Evolutionary conservation across 176 grass and related monocot genomes (phyloP).

Genomic region (Dactylis glomerata): DNA sequence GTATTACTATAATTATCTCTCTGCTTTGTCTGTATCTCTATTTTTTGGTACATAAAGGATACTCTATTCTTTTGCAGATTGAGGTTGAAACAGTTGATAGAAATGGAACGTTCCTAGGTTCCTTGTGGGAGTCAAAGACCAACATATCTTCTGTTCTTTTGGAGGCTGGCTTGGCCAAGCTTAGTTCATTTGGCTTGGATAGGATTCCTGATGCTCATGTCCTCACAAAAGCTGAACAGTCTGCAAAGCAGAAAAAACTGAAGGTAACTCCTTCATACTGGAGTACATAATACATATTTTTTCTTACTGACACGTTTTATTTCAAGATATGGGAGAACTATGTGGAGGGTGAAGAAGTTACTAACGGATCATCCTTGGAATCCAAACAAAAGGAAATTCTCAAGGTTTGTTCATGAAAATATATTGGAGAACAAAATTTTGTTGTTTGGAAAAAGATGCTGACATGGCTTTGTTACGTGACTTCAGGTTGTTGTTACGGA

Average conservation of each 20-base stretch:
- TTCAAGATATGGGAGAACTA: slow-evolving; percentile 95
- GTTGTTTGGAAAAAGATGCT: slow-evolving; percentile 5
- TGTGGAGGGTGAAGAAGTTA: slow-evolving; percentile 75
- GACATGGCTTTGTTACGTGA: slow-evolving; percentile 3
- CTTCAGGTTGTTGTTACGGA: slow-evolving; percentile 81
- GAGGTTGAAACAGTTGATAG: slow-evolving; percentile 93
- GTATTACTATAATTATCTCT: background rate
- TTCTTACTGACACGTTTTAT: slow-evolving; percentile 13
- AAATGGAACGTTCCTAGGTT: slow-evolving; percentile 88
- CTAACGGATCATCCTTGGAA: slow-evolving; percentile 65
- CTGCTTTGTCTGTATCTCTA: background rate
- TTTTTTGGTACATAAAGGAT: slow-evolving; percentile 8
- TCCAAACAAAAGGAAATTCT: slow-evolving; percentile 85
- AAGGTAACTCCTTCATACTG: slow-evolving; percentile 49
- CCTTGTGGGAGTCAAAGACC: slow-evolving; percentile 80
- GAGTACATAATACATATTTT: background rate
- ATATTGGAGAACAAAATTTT: background rate
- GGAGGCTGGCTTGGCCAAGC: slow-evolving; percentile 80
- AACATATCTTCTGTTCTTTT: slow-evolving; percentile 74
- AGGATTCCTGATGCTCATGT: slow-evolving; percentile 68
- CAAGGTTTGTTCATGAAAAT: slow-evolving; percentile 53
- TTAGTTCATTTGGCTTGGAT: slow-evolving; percentile 82
- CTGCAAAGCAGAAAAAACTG: slow-evolving; percentile 77
- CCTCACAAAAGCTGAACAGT: slow-evolving; percentile 68
- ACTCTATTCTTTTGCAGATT: slow-evolving; percentile 45